phyloP scores from a whole-genome alignment of 148 eudicot genomes.

The Selenicereus undatus region DNA sequence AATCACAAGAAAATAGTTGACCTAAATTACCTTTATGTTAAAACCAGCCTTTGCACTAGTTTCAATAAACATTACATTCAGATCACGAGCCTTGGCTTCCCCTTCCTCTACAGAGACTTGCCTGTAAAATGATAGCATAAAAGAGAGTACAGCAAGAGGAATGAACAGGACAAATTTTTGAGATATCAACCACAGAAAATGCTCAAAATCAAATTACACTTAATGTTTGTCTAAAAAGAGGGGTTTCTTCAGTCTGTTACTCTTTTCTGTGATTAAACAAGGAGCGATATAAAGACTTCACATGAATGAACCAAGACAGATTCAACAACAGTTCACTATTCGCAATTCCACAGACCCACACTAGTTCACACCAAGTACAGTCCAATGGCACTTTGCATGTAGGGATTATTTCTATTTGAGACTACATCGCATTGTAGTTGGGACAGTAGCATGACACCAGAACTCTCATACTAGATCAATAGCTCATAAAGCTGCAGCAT shows the following conservation, averaged over 20 bases:
- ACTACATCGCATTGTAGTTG: background rate
- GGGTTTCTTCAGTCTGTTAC: background rate
- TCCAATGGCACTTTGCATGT: background rate
- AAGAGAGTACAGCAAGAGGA: slow-evolving; percentile 13
- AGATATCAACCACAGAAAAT: background rate
- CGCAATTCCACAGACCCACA: background rate
- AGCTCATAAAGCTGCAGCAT: background rate
- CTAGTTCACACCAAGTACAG: background rate
- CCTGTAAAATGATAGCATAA: slow-evolving; percentile 27
- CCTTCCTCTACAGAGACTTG: slow-evolving; percentile 81
- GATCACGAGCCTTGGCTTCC: slow-evolving; percentile 67
- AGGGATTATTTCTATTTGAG: background rate
- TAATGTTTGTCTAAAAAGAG: background rate
- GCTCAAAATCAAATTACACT: background rate
- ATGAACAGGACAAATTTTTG: background rate
- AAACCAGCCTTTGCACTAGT: slow-evolving; percentile 78
- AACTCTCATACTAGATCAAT: background rate
- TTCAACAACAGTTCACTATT: background rate
- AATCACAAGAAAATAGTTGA: background rate
- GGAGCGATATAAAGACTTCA: background rate
- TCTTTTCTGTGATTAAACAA: background rate
- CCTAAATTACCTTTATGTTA: slow-evolving; percentile 51
- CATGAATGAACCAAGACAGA: background rate
- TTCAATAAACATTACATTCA: slow-evolving; percentile 69
- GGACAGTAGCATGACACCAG: background rate